Conservation (phyloP, 306 rosid genomes). For the Vigna trinervia region DNA sequence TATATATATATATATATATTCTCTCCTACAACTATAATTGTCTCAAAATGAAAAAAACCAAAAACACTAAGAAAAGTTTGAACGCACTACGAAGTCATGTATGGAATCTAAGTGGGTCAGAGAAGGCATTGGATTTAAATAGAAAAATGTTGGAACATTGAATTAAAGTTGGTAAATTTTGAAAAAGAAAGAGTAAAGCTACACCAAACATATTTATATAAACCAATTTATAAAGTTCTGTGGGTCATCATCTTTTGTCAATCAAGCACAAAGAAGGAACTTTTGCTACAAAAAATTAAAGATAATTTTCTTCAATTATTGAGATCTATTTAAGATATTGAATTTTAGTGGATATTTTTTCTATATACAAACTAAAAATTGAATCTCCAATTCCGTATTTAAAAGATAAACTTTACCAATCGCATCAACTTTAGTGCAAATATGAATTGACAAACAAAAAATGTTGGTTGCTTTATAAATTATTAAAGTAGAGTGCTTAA, state of each 20-base stretch:
- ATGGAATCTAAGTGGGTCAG: not conserved
- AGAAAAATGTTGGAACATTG: slow-evolving; percentile 16
- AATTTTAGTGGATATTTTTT: no score
- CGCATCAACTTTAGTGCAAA: not conserved
- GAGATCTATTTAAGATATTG: no score
- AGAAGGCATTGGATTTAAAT: not conserved
- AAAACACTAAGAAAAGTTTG: no score
- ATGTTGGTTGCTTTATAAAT: not conserved
- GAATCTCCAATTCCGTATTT: no score
- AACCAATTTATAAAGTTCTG: not conserved
- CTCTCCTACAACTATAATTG: no score
- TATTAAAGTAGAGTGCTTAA: not conserved
- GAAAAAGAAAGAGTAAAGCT: not conserved
- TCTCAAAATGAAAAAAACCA: no score
- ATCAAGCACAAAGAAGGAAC: not conserved
- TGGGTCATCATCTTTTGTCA: not conserved
- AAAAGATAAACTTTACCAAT: no score
- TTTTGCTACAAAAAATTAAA: no score
- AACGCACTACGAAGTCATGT: no score
- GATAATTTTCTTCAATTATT: no score
- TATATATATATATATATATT: no score
- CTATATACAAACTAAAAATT: no score
- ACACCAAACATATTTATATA: not conserved
- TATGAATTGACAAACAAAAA: not conserved
- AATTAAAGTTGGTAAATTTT: slow-evolving; percentile 6